Evolutionary conservation across 148 eudicot species (phyloP).

Genomic region (Chenopodium formosanum): DNA sequence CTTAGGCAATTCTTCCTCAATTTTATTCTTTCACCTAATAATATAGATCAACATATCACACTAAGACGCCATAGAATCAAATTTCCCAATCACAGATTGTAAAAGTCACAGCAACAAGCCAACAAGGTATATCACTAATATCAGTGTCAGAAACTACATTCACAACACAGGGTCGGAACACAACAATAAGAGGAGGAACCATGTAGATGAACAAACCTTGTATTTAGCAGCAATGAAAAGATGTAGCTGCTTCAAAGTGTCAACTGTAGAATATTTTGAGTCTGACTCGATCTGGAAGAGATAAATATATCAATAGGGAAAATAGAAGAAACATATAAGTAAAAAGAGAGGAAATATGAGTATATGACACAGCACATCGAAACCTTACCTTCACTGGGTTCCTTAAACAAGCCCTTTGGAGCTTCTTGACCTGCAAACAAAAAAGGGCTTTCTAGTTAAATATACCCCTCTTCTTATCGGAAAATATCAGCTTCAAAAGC

Average conservation of each 20-base stretch:
- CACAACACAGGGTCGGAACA: background rate
- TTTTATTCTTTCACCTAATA: background rate
- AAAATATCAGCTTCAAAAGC: background rate
- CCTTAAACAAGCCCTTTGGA: slow-evolving; percentile 81
- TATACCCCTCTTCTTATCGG: background rate
- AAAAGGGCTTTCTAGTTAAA: background rate
- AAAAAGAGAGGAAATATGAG: background rate
- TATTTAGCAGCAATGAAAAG: slow-evolving; percentile 64
- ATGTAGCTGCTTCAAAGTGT: slow-evolving; percentile 73
- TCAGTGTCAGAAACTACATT: background rate
- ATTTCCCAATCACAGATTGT: background rate
- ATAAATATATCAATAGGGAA: slow-evolving; percentile 7
- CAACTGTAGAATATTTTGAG: slow-evolving; percentile 86
- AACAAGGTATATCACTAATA: background rate
- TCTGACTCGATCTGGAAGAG: slow-evolving; percentile 64
- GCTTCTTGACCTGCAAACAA: slow-evolving; percentile 70
- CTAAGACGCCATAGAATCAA: background rate
- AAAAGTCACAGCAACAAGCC: background rate
- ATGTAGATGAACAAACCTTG: slow-evolving; percentile 47
- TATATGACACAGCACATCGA: background rate
- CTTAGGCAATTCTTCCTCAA: background rate
- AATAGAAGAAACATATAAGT: background rate
- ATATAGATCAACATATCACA: background rate
- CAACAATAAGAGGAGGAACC: background rate
- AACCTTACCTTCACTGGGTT: slow-evolving; percentile 79